Evolutionary conservation across 2,329 filamentous ascomycete genomes (phyloP), one percentile per base, ranked within the genome.

Genomic region (Penicillium glabrum): DNA sequence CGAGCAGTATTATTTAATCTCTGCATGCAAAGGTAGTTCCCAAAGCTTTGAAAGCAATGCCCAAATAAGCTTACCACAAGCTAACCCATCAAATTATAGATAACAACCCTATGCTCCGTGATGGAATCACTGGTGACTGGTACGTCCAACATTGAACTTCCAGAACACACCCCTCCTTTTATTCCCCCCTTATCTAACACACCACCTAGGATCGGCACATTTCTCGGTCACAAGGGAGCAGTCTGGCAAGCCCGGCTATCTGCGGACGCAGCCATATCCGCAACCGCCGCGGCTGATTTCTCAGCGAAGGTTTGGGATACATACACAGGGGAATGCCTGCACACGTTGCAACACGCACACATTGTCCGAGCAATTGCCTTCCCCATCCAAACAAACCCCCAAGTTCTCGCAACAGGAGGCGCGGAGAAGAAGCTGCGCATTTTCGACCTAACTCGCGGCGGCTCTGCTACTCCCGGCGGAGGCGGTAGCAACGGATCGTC

Each of bases 271-370:
- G 87, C 86, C 26, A 88, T 92, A 47, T 93, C 95, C 56, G 95
- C 93, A 10, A 98, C 96, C 33, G 95, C 91, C 46, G 96, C 93
- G 49, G 95, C 95, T 50, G 95, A 99, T 74, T 99, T 99, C 74
- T 95, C 91, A 56, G 91, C 91, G 89, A 97, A 96, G 75, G 89
- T 99, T 51, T 99, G 96, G 95, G 92, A 99, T 69, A 96, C 95
- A 0, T 90, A 96, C 69, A 95, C 90, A 1, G 96, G 96, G 67
- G 93, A 97, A 78, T 86, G 90, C 48, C 83, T 96, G 43, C 89
- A 89, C 69, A 93, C 91, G 3, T 84, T 99, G 35, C 87, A 93
- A 70, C 95, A 99, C 75, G 86, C 92, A 62, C 95, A 99, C 75
- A 97, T 99, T 63, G 95, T 98, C 59, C 91, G 95, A 61, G 90